phyloP scores from a whole-genome alignment of 2,329 filamentous ascomycete species.

The Colletotrichum liriopes region DNA sequence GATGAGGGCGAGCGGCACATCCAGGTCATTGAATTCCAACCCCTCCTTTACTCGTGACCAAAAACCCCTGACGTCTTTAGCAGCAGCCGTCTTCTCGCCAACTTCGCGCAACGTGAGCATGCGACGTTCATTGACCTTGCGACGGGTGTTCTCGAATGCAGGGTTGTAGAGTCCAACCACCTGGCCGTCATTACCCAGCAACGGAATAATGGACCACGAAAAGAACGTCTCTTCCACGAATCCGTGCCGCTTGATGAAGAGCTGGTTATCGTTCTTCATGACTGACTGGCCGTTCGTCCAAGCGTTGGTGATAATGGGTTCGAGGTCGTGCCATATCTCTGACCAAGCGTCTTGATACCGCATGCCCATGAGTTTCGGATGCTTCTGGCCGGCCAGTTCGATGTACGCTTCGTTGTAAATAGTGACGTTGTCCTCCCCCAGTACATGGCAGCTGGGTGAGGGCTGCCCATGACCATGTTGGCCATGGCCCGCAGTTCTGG shows the following conservation, averaged over 20 bases:
- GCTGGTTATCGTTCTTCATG: constrained; percentile 86
- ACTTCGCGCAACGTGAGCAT: constrained; percentile 86
- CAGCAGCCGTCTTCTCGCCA: constrained; percentile 80
- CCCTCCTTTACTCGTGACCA: constrained; percentile 80
- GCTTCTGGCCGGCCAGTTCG: constrained; percentile 81
- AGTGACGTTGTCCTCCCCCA: constrained; percentile 80
- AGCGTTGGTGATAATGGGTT: constrained; percentile 78
- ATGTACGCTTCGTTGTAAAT: constrained; percentile 85
- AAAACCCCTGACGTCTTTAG: constrained; percentile 81
- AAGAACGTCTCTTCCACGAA: constrained; percentile 87
- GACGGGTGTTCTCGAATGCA: constrained; percentile 84
- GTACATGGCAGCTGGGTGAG: constrained; percentile 83
- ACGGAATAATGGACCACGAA: constrained; percentile 85
- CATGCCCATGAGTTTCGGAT: constrained; percentile 82
- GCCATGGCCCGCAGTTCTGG: constrained; percentile 83
- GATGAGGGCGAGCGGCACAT: constrained; percentile 83
- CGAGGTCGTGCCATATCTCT: constrained; percentile 82
- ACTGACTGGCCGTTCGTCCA: constrained; percentile 81
- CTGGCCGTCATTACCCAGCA: constrained; percentile 81
- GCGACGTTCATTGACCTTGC: constrained; percentile 83
- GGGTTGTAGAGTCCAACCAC: constrained; percentile 86
- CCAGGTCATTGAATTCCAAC: constrained; percentile 80
- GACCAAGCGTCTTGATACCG: constrained; percentile 78
- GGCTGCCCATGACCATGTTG: constrained; percentile 85
- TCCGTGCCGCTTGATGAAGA: constrained; percentile 79